phyloP scores from a whole-genome alignment of 164 flowering plant genomes.

The Cinnamomum chago region DNA sequence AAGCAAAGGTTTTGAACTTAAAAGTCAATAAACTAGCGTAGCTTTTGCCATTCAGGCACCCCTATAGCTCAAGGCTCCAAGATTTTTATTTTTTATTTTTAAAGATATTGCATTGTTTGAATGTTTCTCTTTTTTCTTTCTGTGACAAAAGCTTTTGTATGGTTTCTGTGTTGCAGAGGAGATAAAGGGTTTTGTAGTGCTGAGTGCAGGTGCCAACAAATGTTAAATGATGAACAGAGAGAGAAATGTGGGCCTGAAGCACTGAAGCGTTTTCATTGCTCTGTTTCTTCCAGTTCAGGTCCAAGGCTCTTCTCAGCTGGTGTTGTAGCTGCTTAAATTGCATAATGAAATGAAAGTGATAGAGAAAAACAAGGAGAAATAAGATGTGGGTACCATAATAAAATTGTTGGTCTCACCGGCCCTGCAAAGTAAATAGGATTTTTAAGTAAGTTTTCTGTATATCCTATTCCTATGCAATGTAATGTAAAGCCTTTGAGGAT shows the following conservation, averaged over 20 bases:
- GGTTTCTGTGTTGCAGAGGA: constrained; percentile 37
- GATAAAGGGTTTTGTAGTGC: constrained; percentile 59
- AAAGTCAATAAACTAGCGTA: too few species aligned
- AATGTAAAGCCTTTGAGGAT: background rate
- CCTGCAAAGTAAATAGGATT: background rate
- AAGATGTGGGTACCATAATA: background rate
- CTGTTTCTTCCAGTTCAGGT: constrained; percentile 45
- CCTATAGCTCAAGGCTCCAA: too few species aligned
- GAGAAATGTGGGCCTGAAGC: constrained; percentile 35
- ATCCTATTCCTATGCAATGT: background rate
- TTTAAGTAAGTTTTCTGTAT: background rate
- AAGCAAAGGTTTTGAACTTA: too few species aligned
- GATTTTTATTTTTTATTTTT: too few species aligned
- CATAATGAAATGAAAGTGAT: background rate
- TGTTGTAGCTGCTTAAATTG: constrained; percentile 40
- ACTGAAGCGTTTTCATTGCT: constrained; percentile 27
- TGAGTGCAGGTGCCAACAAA: constrained; percentile 52
- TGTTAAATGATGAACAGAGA: constrained; percentile 37
- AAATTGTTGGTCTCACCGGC: background rate
- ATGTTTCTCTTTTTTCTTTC: too few species aligned
- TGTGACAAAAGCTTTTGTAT: too few species aligned
- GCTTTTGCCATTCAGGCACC: too few species aligned
- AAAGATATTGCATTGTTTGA: too few species aligned
- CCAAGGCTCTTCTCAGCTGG: constrained; percentile 37
- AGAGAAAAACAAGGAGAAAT: background rate